phyloP scores from a whole-genome alignment of 1,139 yeast genomes.

The Sugiyamaella novakii region DNA sequence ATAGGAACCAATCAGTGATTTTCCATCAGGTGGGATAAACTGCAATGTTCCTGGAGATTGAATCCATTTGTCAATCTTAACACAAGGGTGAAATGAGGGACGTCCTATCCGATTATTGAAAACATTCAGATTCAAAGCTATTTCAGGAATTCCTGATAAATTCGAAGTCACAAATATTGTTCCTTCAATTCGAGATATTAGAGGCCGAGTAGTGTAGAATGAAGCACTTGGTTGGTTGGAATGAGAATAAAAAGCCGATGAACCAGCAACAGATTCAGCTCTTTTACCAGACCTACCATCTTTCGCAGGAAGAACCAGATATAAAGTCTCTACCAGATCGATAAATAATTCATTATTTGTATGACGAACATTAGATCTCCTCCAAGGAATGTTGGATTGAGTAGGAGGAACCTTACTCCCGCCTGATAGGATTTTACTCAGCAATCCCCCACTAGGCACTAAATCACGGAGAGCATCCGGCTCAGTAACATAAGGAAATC shows the following conservation, averaged over 20 bases:
- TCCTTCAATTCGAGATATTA: slow-evolving; percentile 67
- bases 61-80: slow-evolving; percentile 42
- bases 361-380: slow-evolving; percentile 63
- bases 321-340: slow-evolving; percentile 67
- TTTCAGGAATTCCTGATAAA: slow-evolving; percentile 73
- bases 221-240: slow-evolving; percentile 14
- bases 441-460: slow-evolving; percentile 56
- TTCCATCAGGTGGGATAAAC: slow-evolving; percentile 91
- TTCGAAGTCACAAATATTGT: slow-evolving; percentile 62
- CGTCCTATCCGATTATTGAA: slow-evolving; percentile 45
- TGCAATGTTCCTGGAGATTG: slow-evolving; percentile 47
- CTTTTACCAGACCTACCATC: not conserved
- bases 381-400: slow-evolving; percentile 62
- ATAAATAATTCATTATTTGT: slow-evolving; percentile 80
- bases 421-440: slow-evolving; percentile 36
- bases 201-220: slow-evolving; percentile 43
- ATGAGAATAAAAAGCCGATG: slow-evolving; percentile 41
- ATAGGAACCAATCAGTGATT: slow-evolving; percentile 64
- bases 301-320: slow-evolving; percentile 32
- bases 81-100: slow-evolving; percentile 59
- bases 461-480: slow-evolving; percentile 68
- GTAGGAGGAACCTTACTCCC: slow-evolving; percentile 13
- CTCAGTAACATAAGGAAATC: slow-evolving; percentile 73
- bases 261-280: slow-evolving; percentile 27
- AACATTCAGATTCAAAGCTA: slow-evolving; percentile 56